Base-by-base conservation (phyloP, 805 yeast genomes). In the Sporopachydermia quercuum region DNA sequence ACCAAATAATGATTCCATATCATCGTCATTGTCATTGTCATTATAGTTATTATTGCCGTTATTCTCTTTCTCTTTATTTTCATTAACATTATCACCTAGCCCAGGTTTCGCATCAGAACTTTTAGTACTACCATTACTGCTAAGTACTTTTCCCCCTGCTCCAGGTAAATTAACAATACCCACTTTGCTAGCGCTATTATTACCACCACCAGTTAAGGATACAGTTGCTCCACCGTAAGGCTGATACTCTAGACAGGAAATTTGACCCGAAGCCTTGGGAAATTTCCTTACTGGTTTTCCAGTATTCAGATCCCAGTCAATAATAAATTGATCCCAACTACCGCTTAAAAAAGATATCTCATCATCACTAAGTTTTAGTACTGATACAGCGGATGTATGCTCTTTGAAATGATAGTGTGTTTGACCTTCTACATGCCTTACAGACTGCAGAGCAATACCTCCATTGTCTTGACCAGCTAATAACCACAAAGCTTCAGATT, bases 301-400 rank as follows among this genome's bases (percentile, higher is more conserved):
- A 0, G 79, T 70, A 47, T 83, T 70, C 43, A 91, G 63, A 57
- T 91, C 98, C 95, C 96, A 89, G 46, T 78, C 73, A 4, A 75
- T 56, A 1, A 89, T 68, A 15, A 70, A 63, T 56, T 74, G 79
- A 60, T 91, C 98, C 98, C 97, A 91, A 14, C 85, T 70, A 0
- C 95, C 96, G 39, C 91, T 77, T 15, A 89, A 48, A 37, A 86
- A 77, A 36, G 62, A 58, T 36, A 69, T 69, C 49, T 89, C 89
- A 4, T 59, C 60, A 23, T 66, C 61, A 52, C 76, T 81, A 41
- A 91, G 62, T 41, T 64, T 62, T 34, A 89, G 56, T 14, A 76
- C 78, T 15, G 93, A 79, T 0, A 91, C 84, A 0, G 95, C 74
- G 40, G 75, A 77, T 14, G 61, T 67, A 56, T 91, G 97, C 17